Base-by-base conservation (phyloP, 2,329 filamentous ascomycete species). In the Trichoderma breve region DNA sequence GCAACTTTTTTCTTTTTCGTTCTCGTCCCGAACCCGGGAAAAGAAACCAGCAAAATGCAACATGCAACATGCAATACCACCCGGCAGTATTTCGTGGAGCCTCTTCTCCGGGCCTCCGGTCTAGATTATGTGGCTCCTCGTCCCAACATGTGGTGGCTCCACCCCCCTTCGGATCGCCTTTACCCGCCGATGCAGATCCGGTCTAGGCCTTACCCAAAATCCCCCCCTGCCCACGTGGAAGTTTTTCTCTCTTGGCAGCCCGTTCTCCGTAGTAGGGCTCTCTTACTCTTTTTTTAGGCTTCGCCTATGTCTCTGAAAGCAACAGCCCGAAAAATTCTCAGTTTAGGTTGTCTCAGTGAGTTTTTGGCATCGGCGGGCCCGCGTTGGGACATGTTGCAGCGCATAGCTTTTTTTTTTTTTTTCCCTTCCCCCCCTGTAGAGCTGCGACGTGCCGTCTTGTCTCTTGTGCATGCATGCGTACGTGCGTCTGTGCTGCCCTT, bases 101-200 rank as follows among this genome's bases (percentile, higher is more conserved):
- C 24, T 26, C 51, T 24, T 36, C 64, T 67, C 64, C 64, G 64
- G 36, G 61, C 26, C 36, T 47, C 61, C 61, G 61, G 51, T 57
- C 47, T 67, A 39, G 51, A 57, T 57, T 39, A 12, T 39, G 64
- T 57, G 64, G 51, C 47, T 67, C 63, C n/a, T 32, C 39, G 39
- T 43, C 32, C 26, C 47, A 53, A 34, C 63, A 34, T 34, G 43
- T 30, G 47, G 57, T 15, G 26, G 66, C 66, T 61, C 66, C 66
- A 69, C 66, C 39, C 21, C 34, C 55, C 47, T 24, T 69, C 66
- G 57, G 66, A 69, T 69, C 66, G 66, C 30, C 66, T 69, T 61
- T 69, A 53, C 66, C 66, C 66, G 66, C 66, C 66, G 57, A 69
- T 53, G 66, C 57, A 69, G 66, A 69, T 69, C 66, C 66, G 66